These are phyloP conservation scores for Lojkania enalia DNA, from an alignment of 2,329 filamentous ascomycete genomes.

Conservation along the genomic window DNA sequence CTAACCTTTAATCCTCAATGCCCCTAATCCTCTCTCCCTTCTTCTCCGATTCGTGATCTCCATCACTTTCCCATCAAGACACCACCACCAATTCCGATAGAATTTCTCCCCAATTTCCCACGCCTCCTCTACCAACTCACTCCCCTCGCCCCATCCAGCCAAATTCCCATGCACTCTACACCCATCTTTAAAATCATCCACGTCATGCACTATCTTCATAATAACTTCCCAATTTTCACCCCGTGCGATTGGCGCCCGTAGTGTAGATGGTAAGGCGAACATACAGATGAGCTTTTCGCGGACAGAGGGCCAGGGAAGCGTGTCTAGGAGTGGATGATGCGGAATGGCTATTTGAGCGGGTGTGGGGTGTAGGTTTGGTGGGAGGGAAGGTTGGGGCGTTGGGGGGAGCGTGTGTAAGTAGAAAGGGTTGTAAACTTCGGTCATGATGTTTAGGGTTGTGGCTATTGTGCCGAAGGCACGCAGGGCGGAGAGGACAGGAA, in stretches of 20 bases:
- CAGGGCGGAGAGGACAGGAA: slow-evolving; percentile 47
- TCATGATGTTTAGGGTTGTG: slow-evolving; percentile 15
- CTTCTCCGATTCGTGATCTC: slow-evolving; percentile 58
- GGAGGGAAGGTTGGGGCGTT: slow-evolving; percentile 11
- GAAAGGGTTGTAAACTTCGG: slow-evolving; percentile 22
- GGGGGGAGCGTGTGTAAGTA: slow-evolving; percentile 23
- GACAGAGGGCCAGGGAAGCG: slow-evolving; percentile 61
- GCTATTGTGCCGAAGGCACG: slow-evolving; percentile 21
- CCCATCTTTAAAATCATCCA: slow-evolving; percentile 59
- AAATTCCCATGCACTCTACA: slow-evolving; percentile 34
- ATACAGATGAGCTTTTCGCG: slow-evolving; percentile 56
- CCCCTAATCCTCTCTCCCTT: slow-evolving; percentile 48
- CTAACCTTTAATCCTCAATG: slow-evolving; percentile 16
- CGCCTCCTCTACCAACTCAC: slow-evolving; percentile 53
- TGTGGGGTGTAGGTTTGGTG: slow-evolving; percentile 55
- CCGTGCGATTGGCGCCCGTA: slow-evolving; percentile 34
- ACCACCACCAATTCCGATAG: slow-evolving; percentile 64
- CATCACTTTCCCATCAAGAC: slow-evolving; percentile 59
- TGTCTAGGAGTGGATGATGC: slow-evolving; percentile 62
- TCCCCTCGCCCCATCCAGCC: slow-evolving; percentile 52
- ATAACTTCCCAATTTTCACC: slow-evolving; percentile 48
- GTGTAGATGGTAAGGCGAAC: slow-evolving; percentile 52
- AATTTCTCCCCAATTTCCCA: slow-evolving; percentile 65
- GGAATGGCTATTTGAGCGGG: slow-evolving; percentile 53
- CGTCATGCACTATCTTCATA: slow-evolving; percentile 58